Evolutionary conservation across 1,284 basidiomycete species (phyloP), one percentile per base, ranked within the genome.

Genomic region (Athelia psychrophila): DNA sequence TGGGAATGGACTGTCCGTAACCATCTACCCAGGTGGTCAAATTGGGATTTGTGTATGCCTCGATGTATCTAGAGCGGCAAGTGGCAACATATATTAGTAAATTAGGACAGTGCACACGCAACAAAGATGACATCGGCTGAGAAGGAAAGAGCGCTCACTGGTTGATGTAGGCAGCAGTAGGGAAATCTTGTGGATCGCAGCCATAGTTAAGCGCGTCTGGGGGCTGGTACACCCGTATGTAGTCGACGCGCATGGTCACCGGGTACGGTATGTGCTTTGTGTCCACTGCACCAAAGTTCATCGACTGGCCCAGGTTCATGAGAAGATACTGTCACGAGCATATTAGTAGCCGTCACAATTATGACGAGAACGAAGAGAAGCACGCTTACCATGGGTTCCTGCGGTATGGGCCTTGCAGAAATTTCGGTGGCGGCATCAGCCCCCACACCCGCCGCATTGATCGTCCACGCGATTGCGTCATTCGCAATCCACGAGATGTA

Each of bases 141-240:
- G 6, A 42, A 6, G 47, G 35, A 13, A 19, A 45, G 10, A 49
- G n/a, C 38, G 58, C 44, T 23, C 57, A 87, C 86, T 81, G 66
- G 27, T 86, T 72, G 61, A 93, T 93, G 62, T 93, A 93, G 18
- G 77, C 73, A 47, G 75, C 67, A 0, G 94, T 96, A 0, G 93
- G 94, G 67, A 84, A 88, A 48, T 82, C 79, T 20, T 72, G 65
- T 1, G 93, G 93, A 62, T 94, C 88, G 63, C 94, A 96, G 2
- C 93, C 91, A 33, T 93, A 76, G 64, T 90, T 91, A 50, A 86
- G 79, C 8, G 77, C 65, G 50, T 81, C 68, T 54, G 79, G 76
- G 15, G 81, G 78, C 61, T 92, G 91, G 64, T 93, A 94, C 2
- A 95, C 86, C 8, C 93, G 81, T 42, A 95, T 80, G 69, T 85